phyloP scores from a whole-genome alignment of 2,329 filamentous ascomycete species.

The Arthrobotrys megalospora region DNA sequence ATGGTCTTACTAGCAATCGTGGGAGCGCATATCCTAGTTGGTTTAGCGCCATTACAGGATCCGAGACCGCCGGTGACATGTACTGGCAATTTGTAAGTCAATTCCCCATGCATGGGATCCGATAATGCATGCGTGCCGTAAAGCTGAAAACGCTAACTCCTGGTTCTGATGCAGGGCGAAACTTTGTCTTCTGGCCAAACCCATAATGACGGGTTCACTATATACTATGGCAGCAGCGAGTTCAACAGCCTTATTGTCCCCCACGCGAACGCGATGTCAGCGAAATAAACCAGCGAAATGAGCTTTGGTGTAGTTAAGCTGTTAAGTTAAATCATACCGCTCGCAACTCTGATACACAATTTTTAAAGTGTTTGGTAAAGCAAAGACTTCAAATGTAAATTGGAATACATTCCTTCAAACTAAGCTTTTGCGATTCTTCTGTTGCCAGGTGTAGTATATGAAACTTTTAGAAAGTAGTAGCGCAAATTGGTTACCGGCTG shows the following conservation, averaged over 20 bases:
- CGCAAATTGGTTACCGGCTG: too few species aligned
- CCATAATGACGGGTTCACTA: slow-evolving; percentile 41
- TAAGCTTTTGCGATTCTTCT: too few species aligned
- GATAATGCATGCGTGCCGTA: neutral
- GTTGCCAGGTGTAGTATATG: too few species aligned
- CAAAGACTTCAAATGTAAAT: too few species aligned
- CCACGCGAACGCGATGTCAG: slow-evolving; percentile 31
- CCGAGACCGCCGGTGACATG: slow-evolving; percentile 66
- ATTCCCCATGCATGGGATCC: neutral
- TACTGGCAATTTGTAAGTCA: slow-evolving; percentile 66
- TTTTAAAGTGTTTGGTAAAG: too few species aligned
- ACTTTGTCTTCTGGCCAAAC: slow-evolving; percentile 33
- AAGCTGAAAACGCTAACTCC: too few species aligned
- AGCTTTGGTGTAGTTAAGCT: too few species aligned
- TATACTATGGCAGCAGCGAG: slow-evolving; percentile 43
- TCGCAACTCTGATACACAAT: too few species aligned
- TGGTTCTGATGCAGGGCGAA: neutral
- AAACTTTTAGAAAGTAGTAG: too few species aligned
- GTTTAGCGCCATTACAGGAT: neutral
- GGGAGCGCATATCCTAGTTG: neutral
- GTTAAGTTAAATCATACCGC: too few species aligned
- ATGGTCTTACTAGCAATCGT: slow-evolving; percentile 55
- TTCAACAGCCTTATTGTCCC: slow-evolving; percentile 30
- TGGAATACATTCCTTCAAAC: too few species aligned
- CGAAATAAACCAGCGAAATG: too few species aligned